Evolutionary conservation across 1,284 basidiomycete genomes (phyloP).

Genomic region (Entoloma clypeatum): DNA sequence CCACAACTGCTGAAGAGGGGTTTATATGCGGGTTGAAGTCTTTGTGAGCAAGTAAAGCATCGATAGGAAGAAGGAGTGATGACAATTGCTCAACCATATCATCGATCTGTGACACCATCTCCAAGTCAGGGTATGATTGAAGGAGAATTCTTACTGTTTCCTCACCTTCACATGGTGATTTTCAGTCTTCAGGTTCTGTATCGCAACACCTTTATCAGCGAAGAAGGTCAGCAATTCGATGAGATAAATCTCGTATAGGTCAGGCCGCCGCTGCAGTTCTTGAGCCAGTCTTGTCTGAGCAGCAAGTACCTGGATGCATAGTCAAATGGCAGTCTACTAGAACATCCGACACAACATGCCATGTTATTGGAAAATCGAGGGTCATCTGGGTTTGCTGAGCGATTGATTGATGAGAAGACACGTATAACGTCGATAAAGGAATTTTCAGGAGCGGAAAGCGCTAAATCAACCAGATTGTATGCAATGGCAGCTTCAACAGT

Average conservation of each 20-base stretch:
- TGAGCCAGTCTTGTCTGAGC: constrained; percentile 86
- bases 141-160: constrained; percentile 13
- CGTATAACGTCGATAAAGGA: constrained; percentile 85
- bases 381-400: constrained; percentile 81
- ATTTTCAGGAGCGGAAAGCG: constrained; percentile 71
- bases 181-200: constrained; percentile 74
- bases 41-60: constrained; percentile 78
- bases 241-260: constrained; percentile 79
- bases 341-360: constrained; percentile 36
- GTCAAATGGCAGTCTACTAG: constrained; percentile 8
- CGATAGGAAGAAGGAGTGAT: constrained; percentile 86
- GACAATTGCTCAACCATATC: constrained; percentile 84
- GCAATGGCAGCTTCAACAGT: constrained; percentile 89
- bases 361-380: constrained; percentile 84
- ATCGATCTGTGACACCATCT: constrained; percentile 53
- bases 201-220: constrained; percentile 87
- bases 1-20: constrained; percentile 63
- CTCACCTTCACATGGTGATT: constrained; percentile 68
- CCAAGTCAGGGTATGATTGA: constrained; percentile 5
- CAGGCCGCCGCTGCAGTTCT: constrained; percentile 67
- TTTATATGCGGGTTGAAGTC: constrained; percentile 66
- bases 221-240: constrained; percentile 84
- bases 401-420: constrained; percentile 83
- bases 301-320: constrained; percentile 61
- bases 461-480: constrained; percentile 88